Evolutionary conservation across 352 stramenopile genomes (phyloP).

Genomic region (Blastocystis sp.): DNA sequence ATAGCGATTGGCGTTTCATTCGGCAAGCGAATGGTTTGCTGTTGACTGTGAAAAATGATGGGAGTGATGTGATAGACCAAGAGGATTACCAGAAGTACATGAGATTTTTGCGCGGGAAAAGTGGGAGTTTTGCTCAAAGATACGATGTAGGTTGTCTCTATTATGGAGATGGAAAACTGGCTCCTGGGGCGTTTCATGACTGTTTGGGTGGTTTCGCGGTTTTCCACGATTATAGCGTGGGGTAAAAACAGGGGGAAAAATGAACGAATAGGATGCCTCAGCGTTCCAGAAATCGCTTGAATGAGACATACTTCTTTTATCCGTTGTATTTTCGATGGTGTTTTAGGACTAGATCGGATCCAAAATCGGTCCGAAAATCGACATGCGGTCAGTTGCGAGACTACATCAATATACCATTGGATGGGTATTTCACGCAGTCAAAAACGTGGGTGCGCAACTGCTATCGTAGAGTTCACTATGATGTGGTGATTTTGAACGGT

Average conservation of each 20-base stretch:
- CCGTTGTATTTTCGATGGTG: neutral
- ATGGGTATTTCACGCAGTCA: neutral
- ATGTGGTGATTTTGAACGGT: conserved; percentile 32
- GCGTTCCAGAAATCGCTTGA: conserved; percentile 35
- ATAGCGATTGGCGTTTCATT: conserved; percentile 21
- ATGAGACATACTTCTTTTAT: conserved; percentile 53
- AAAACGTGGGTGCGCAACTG: neutral
- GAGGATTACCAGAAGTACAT: neutral
- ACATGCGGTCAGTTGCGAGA: conserved; percentile 10
- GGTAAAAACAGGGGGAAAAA: neutral
- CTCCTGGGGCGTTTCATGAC: neutral
- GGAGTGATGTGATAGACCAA: neutral
- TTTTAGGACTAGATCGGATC: neutral
- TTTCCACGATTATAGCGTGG: conserved; percentile 55
- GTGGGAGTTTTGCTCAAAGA: neutral
- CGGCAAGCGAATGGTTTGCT: neutral
- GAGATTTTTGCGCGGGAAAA: neutral
- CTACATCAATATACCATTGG: conserved; percentile 32
- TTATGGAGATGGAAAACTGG: conserved; percentile 23
- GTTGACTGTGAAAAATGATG: neutral
- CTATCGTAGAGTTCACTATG: neutral
- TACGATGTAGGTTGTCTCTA: conserved; percentile 27
- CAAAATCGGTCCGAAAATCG: neutral
- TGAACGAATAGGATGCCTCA: conserved; percentile 20
- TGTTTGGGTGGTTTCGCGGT: neutral